Conservation (phyloP, 169 alveolate genomes). For the Plasmodium yoelii region DNA sequence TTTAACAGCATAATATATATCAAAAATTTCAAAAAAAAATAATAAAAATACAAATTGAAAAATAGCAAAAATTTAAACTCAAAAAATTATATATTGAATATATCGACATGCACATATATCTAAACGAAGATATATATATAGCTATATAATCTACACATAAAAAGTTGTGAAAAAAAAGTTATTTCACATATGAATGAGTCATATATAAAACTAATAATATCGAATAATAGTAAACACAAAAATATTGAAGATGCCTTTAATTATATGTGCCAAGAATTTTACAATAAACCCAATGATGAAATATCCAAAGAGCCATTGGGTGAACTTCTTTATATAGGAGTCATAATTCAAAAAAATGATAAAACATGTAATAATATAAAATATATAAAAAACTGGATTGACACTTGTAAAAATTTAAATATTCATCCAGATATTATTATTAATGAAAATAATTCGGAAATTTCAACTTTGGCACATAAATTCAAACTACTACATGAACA, state of each 20-base stretch:
- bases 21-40: no score
- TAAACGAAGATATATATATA: not conserved
- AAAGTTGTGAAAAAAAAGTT: not conserved
- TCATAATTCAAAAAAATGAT: slow-evolving; percentile 6
- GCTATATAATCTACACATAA: not conserved
- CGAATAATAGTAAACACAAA: slow-evolving; percentile 37
- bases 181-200: slow-evolving; percentile 9
- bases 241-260: slow-evolving; percentile 33
- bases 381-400: slow-evolving; percentile 25
- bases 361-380: slow-evolving; percentile 3
- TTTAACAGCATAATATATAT: no score
- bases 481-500: slow-evolving; percentile 37
- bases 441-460: slow-evolving; percentile 36
- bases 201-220: slow-evolving; percentile 18
- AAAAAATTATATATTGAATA: not conserved
- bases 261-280: slow-evolving; percentile 9
- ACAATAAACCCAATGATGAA: not conserved
- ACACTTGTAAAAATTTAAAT: slow-evolving; percentile 3
- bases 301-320: slow-evolving; percentile 43
- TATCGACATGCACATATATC: not conserved
- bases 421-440: slow-evolving; percentile 11
- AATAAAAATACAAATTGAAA: no score
- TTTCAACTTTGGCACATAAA: slow-evolving; percentile 44
- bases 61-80: not conserved
- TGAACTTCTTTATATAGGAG: slow-evolving; percentile 42